Conservation (phyloP, 2,329 filamentous ascomycete species). For the Phoma herbarum region DNA sequence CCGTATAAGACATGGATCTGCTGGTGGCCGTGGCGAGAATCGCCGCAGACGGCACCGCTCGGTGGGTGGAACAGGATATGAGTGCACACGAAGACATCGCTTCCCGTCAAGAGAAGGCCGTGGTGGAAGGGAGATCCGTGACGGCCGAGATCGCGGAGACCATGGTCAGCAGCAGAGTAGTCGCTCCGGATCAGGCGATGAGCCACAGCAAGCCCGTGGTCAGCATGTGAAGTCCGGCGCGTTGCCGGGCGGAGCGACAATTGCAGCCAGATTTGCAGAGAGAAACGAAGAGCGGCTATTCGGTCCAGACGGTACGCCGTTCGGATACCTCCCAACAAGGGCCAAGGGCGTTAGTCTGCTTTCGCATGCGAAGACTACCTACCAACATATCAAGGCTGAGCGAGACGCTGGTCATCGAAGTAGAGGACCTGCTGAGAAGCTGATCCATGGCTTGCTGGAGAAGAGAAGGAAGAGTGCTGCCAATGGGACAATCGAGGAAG, state of each 20-base stretch:
- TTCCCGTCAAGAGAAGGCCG: not conserved
- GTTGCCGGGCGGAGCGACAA: not conserved
- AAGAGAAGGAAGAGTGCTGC: constrained; percentile 7
- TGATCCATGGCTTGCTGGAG: constrained; percentile 17
- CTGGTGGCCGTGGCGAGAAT: too few species aligned
- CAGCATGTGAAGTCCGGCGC: not conserved
- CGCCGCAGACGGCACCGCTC: too few species aligned
- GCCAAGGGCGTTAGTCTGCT: constrained; percentile 30
- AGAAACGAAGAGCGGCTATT: not conserved
- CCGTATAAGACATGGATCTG: too few species aligned
- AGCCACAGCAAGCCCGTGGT: not conserved
- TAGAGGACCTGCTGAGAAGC: constrained; percentile 27
- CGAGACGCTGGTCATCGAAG: constrained; percentile 27
- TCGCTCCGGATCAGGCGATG: not conserved
- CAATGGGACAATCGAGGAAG: not conserved
- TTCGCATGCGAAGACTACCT: constrained; percentile 30
- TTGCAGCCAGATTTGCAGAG: not conserved
- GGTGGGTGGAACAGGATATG: too few species aligned
- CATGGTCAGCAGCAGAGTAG: not conserved
- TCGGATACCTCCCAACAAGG: constrained; percentile 29
- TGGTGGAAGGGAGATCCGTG: not conserved
- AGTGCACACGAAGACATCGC: not conserved
- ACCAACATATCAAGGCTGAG: constrained; percentile 35
- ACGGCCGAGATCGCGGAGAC: too few species aligned
- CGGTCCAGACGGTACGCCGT: constrained; percentile 31